Base-by-base conservation (phyloP, 495 filamentous ascomycete species). In the Penicillium lagena region DNA sequence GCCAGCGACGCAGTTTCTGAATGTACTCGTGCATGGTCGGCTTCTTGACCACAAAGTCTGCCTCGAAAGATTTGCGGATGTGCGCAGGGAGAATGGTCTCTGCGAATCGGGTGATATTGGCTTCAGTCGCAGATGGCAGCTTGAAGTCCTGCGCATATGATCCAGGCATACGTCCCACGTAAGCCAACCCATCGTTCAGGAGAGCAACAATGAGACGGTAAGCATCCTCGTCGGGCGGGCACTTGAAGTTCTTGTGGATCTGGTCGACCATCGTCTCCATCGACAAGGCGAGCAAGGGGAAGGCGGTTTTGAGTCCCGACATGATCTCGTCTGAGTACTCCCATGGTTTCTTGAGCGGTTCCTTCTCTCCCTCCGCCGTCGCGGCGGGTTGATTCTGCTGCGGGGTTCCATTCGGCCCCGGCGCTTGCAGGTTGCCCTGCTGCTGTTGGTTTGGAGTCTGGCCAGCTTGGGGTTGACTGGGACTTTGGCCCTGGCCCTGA, bases 221-320 rank as follows among this genome's bases (percentile, higher is more conserved):
- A 7, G 94, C 94, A 67, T 99, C 94, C 58, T 99, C 94, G 54
- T 99, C 94, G 0, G 91, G 90, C 27, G 90, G 91, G 57, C 91
- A 96, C 61, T 96, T 97, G 79, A 97, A 97, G 65, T 97, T 84
- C 75, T 96, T 96, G 63, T 87, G 81, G 51, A 97, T 96, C 66
- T 96, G 89, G 58, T 99, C 94, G 29, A 96, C 89, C 91, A 99
- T 97, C 1, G 90, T 94, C 68, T 99, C 94, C 90, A 99, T 96
- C 2, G 93, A 97, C 30, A 96, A 70, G 4, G 93, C 91, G 47
- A 99, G 82, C 33, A 99, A 73, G 13, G 94, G 94, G 70, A 96
- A 97, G 0, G 90, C 90, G 11, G 90, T 96, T 71, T 97, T 96
- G 37, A 99, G 79, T 28, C 84, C 82, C 30, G 86, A 85, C 78